Conservation (phyloP, 2,329 filamentous ascomycete species). For the Waltergamsia citrina region DNA sequence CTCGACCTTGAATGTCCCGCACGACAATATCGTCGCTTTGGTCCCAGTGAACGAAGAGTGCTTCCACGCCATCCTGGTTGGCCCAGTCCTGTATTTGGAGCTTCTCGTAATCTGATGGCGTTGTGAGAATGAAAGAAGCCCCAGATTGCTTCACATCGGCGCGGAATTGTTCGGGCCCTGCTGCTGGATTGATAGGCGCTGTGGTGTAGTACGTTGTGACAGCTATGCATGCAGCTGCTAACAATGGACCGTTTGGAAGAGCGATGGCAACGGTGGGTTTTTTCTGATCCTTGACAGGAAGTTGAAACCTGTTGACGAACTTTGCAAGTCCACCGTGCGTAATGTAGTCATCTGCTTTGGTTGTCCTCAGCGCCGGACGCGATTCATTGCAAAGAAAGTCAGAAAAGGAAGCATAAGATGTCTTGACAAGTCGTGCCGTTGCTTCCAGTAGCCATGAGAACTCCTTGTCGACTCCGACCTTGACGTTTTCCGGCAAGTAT, state of each 20-base stretch:
- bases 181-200: constrained; percentile 40
- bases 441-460: constrained; percentile 9
- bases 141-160: constrained; percentile 37
- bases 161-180: constrained; percentile 38
- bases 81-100: constrained; percentile 25
- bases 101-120: constrained; percentile 24
- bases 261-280: constrained; percentile 40
- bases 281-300: constrained; percentile 11
- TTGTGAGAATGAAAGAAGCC: constrained; percentile 35
- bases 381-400: constrained; percentile 19
- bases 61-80: constrained; percentile 19
- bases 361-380: constrained; percentile 16
- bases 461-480: constrained; percentile 12
- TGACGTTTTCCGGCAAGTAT: constrained; percentile 23
- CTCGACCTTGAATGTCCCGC: constrained; percentile 7
- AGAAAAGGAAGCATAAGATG: constrained; percentile 25
- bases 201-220: constrained; percentile 39
- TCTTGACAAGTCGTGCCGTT: constrained; percentile 14
- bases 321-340: constrained; percentile 18
- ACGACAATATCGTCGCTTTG: constrained; percentile 25
- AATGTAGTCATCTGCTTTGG: constrained; percentile 14
- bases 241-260: constrained; percentile 41
- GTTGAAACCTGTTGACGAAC: constrained; percentile 21
- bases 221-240: constrained; percentile 40
- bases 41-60: constrained; percentile 28